phyloP scores from a whole-genome alignment of 495 filamentous ascomycete species.

The Annulohypoxylon stygium region DNA sequence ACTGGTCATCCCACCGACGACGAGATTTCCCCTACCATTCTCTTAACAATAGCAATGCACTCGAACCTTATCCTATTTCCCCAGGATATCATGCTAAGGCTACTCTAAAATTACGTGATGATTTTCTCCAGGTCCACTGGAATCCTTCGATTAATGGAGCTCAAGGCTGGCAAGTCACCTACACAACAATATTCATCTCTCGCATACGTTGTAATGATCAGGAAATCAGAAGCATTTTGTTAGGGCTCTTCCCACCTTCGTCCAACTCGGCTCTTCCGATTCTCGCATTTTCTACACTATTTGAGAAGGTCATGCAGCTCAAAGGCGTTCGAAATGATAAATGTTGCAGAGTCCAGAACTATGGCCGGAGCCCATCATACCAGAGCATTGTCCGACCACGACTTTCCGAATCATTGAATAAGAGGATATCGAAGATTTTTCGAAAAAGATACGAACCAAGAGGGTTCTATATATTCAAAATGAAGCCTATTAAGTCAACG shows the following conservation, averaged over 20 bases:
- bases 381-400: background rate
- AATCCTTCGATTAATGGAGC: background rate
- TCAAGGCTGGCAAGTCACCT: background rate
- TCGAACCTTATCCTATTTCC: background rate
- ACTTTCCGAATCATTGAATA: background rate
- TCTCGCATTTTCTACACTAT: background rate
- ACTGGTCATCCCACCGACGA: background rate
- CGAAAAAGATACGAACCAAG: background rate
- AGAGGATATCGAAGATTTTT: too few relatives aligned
- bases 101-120: background rate
- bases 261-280: background rate
- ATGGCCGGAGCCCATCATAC: too few relatives aligned
- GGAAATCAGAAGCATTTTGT: background rate
- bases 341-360: too few relatives aligned
- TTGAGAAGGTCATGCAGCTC: background rate
- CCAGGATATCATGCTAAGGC: background rate
- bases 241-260: background rate
- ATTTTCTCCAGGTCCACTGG: background rate
- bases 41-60: background rate
- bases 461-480: background rate
- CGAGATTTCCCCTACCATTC: slow-evolving; percentile 9
- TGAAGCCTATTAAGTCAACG: background rate
- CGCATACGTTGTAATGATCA: too few relatives aligned
- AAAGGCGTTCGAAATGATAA: background rate
- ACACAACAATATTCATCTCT: too few relatives aligned